These are phyloP conservation scores for Tolypocladium nubicola DNA, from an alignment of 2,329 filamentous ascomycete species.

Conservation along the genomic window DNA sequence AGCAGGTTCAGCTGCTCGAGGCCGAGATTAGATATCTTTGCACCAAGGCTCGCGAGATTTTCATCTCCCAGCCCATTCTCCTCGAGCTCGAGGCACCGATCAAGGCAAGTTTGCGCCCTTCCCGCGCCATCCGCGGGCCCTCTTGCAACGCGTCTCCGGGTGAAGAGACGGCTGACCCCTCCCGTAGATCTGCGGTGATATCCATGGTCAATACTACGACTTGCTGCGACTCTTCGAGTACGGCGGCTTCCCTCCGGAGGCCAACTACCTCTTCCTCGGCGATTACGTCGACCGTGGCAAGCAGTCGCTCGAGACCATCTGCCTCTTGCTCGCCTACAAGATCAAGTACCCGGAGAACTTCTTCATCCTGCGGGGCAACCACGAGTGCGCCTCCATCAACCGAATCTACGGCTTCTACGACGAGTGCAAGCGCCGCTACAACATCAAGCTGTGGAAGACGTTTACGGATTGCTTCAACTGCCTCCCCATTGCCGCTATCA, in stretches of 20 bases:
- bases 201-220: conserved; percentile 98
- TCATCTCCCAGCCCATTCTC: conserved; percentile 97
- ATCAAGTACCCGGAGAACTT: conserved; percentile 99
- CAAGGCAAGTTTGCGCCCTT: conserved; percentile 58
- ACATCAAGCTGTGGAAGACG: conserved; percentile 99
- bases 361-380: conserved; percentile 96
- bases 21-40: conserved; percentile 94
- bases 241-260: conserved; percentile 93
- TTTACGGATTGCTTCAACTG: conserved; percentile 99
- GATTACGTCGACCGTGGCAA: conserved; percentile 99
- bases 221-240: conserved; percentile 96
- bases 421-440: conserved; percentile 97
- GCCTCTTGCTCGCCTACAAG: conserved; percentile 93
- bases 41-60: conserved; percentile 98
- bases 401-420: conserved; percentile 99
- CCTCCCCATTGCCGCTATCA: conserved; percentile 94
- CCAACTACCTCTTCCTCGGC: conserved; percentile 98
- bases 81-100: conserved; percentile 97
- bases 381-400: conserved; percentile 98
- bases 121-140: neutral
- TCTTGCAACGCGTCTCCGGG: neutral
- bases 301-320: conserved; percentile 98
- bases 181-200: conserved; percentile 90
- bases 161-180: conserved; percentile 5
- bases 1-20: conserved; percentile 95